phyloP scores from a whole-genome alignment of 805 yeast genomes.

The Ogataea pini region DNA sequence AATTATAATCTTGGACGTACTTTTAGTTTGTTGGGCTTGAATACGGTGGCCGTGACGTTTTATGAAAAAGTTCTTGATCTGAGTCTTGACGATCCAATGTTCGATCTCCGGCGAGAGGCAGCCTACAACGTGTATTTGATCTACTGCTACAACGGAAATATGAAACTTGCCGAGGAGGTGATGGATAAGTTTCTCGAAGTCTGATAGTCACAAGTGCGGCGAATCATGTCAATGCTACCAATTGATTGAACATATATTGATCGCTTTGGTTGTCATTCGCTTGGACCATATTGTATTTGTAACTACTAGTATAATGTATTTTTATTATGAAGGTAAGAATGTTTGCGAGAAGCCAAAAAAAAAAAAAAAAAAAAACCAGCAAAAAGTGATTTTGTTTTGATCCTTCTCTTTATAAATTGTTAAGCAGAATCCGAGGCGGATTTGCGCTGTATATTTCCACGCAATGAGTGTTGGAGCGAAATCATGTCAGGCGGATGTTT shows the following conservation, averaged over 20 bases:
- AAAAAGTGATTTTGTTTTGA: no score
- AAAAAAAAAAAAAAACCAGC: not conserved
- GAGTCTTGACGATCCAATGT: constrained; percentile 44
- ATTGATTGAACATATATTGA: no score
- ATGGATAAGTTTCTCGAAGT: constrained; percentile 61
- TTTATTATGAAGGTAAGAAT: not conserved
- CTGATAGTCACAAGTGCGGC: constrained; percentile 5
- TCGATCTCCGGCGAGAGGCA: constrained; percentile 69
- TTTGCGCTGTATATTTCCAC: not conserved
- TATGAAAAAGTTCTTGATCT: constrained; percentile 65
- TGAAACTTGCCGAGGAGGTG: constrained; percentile 58
- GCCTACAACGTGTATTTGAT: constrained; percentile 83
- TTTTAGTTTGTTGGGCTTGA: constrained; percentile 80
- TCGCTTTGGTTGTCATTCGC: no score
- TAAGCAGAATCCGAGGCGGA: no score
- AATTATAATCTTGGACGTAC: constrained; percentile 81
- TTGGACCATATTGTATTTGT: not conserved
- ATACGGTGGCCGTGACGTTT: constrained; percentile 68
- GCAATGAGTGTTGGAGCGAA: not conserved
- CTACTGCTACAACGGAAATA: constrained; percentile 75
- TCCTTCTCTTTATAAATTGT: not conserved
- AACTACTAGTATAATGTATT: not conserved
- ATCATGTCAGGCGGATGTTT: not conserved
- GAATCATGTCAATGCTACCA: no score
- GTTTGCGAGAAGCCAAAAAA: not conserved